phyloP scores from a whole-genome alignment of 192 early-diverging fungal species.

The Mortierella alpina region DNA sequence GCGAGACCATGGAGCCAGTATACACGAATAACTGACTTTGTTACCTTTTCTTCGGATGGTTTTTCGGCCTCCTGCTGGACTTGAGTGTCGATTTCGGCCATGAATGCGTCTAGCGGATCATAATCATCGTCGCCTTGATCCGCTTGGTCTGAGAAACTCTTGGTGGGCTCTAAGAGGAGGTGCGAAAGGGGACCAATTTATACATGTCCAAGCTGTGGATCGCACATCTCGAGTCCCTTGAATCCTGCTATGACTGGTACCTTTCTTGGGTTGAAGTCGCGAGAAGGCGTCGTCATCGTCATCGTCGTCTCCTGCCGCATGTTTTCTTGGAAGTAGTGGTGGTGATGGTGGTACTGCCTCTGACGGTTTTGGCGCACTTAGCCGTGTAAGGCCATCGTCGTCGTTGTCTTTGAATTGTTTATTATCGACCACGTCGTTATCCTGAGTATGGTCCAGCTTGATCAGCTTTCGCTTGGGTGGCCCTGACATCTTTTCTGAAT shows the following conservation, averaged over 20 bases:
- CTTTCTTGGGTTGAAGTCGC: conserved; percentile 26
- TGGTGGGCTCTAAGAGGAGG: too few species aligned
- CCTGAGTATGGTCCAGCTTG: conserved; percentile 27
- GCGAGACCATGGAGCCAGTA: background rate
- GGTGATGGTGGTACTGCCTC: conserved; percentile 10
- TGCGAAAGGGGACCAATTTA: too few species aligned
- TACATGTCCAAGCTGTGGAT: too few species aligned
- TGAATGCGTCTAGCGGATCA: conserved; percentile 88
- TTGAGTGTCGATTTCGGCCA: conserved; percentile 75
- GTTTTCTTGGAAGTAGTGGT: conserved; percentile 35
- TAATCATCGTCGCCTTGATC: conserved; percentile 61
- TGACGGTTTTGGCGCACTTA: background rate
- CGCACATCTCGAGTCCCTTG: too few species aligned
- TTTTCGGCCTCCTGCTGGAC: conserved; percentile 59
- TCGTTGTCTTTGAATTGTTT: conserved; percentile 31
- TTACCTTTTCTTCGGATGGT: conserved; percentile 61
- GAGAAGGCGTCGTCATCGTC: conserved; percentile 50
- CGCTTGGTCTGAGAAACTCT: background rate
- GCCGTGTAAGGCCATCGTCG: conserved; percentile 23
- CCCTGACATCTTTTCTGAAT: conserved; percentile 3
- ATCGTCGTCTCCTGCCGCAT: conserved; percentile 44
- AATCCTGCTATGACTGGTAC: background rate
- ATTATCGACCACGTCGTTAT: background rate
- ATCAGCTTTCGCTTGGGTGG: conserved; percentile 36
- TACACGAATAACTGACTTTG: background rate